Evolutionary conservation across 164 flowering plant genomes (phyloP).

Genomic region (Aristolochia fimbriata): DNA sequence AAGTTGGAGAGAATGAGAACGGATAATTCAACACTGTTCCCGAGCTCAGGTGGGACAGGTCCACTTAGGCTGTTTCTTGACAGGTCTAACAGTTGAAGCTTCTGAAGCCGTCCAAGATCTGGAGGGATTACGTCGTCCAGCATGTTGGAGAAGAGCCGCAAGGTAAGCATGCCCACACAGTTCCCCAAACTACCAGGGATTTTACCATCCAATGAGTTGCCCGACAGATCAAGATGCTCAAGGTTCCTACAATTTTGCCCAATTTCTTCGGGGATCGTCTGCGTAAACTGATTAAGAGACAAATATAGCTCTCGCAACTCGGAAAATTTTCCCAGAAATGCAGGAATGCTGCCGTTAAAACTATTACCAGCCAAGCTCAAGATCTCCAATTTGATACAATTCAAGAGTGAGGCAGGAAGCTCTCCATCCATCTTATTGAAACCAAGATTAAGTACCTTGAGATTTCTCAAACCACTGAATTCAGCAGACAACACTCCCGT

Average conservation of each 20-base stretch:
- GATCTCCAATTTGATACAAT: slow-evolving; percentile 27
- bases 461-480: slow-evolving; percentile 31
- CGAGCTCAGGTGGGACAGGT: slow-evolving; percentile 37
- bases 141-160: slow-evolving; percentile 54
- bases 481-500: slow-evolving; percentile 32
- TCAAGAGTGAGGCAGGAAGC: slow-evolving; percentile 30
- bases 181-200: slow-evolving; percentile 55
- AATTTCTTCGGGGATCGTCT: slow-evolving; percentile 37
- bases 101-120: slow-evolving; percentile 46
- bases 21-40: slow-evolving; percentile 32
- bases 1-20: slow-evolving; percentile 61
- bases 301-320: slow-evolving; percentile 45
- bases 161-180: slow-evolving; percentile 27
- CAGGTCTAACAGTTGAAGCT: slow-evolving; percentile 60
- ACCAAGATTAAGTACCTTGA: slow-evolving; percentile 50
- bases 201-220: slow-evolving; percentile 35
- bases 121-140: slow-evolving; percentile 46
- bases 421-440: slow-evolving; percentile 37
- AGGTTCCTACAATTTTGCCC: slow-evolving; percentile 43
- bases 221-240: slow-evolving; percentile 62
- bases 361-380: slow-evolving; percentile 50
- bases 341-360: slow-evolving; percentile 37
- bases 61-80: slow-evolving; percentile 61
- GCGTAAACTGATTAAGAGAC: slow-evolving; percentile 49
- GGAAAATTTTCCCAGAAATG: slow-evolving; percentile 30